These are phyloP conservation scores for Solanum virginianum DNA, from an alignment of 257 asterid genomes.

Conservation along the genomic window DNA sequence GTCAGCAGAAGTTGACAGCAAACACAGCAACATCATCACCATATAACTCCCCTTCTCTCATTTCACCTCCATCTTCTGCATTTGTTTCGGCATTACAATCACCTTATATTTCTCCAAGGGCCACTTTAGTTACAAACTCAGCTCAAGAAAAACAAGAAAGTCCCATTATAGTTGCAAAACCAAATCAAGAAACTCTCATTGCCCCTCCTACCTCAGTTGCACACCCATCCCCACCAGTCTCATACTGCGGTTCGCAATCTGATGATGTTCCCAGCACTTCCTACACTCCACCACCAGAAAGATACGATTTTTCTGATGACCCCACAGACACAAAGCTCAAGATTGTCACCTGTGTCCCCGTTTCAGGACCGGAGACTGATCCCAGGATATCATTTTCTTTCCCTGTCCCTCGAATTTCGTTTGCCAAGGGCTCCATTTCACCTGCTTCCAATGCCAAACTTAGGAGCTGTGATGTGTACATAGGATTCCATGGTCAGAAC, in stretches of 20 bases:
- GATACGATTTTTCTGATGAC: slow-evolving; percentile 28
- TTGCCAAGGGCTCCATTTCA: slow-evolving; percentile 54
- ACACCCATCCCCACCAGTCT: slow-evolving; percentile 54
- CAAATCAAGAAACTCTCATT: not conserved
- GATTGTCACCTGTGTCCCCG: slow-evolving; percentile 52
- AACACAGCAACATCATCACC: slow-evolving; percentile 49
- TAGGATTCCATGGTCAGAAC: slow-evolving; percentile 67
- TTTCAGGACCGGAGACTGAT: slow-evolving; percentile 24
- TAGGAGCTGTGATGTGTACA: slow-evolving; percentile 79
- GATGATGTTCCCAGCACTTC: slow-evolving; percentile 86
- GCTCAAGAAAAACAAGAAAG: not conserved
- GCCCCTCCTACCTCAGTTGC: slow-evolving; percentile 19
- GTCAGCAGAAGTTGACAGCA: slow-evolving; percentile 8
- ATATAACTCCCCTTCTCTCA: slow-evolving; percentile 48
- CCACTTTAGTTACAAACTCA: slow-evolving; percentile 15
- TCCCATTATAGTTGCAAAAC: not conserved
- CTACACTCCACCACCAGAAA: slow-evolving; percentile 66
- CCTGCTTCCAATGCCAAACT: slow-evolving; percentile 69
- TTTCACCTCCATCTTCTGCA: slow-evolving; percentile 85
- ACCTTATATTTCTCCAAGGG: slow-evolving; percentile 85
- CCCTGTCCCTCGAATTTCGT: slow-evolving; percentile 71
- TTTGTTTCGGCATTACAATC: slow-evolving; percentile 86
- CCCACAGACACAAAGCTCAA: slow-evolving; percentile 39
- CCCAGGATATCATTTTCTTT: slow-evolving; percentile 79
- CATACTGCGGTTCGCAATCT: slow-evolving; percentile 62